Base-by-base conservation (phyloP, 164 flowering plant species). In the Pachysandra terminalis region DNA sequence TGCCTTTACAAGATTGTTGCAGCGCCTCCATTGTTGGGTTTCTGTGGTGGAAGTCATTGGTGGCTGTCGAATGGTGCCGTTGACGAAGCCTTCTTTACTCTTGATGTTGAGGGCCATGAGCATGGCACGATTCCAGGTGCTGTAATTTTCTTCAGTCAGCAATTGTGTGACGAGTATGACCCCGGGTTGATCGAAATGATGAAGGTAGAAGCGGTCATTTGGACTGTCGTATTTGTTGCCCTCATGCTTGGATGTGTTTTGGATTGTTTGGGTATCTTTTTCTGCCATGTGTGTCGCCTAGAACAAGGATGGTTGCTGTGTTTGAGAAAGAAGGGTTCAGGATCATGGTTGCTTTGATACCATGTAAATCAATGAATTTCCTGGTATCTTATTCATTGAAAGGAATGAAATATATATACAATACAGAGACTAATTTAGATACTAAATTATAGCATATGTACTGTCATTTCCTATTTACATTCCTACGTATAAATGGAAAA, bases 21-120 rank as follows among this genome's bases (percentile, higher is more conserved):
- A 68, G 10, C 65, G 71, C 32, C 1, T 49, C 65, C 71, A 68
- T 53, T 60, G 59, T 68, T 58, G 69, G 28, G 35, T 1, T 63
- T 35, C n/a, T n/a, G n/a, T n/a, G n/a, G n/a, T n/a, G n/a, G n/a
- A n/a, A n/a, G n/a, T n/a, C n/a, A n/a, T n/a, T 35, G 56, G 25
- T 61, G 66, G 60, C 23, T 61, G 23, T 60, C 51, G 25, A 23
- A 69, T 61, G 41, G 59, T 32, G 35, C 54, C 66, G 3, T 59
- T 26, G 17, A 59, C 22, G 25, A 59, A 59, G 41, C 64, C n/a
- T n/a, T n/a, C n/a, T n/a, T n/a, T n/a, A n/a, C n/a, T n/a, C n/a
- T n/a, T n/a, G n/a, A n/a, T n/a, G n/a, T n/a, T n/a, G n/a, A n/a
- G n/a, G n/a, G n/a, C n/a, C n/a, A n/a, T n/a, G n/a, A n/a, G n/a